These are phyloP conservation scores for Chrysoporthe deuterocubensis DNA, from an alignment of 2,329 filamentous ascomycete species.

Conservation along the genomic window DNA sequence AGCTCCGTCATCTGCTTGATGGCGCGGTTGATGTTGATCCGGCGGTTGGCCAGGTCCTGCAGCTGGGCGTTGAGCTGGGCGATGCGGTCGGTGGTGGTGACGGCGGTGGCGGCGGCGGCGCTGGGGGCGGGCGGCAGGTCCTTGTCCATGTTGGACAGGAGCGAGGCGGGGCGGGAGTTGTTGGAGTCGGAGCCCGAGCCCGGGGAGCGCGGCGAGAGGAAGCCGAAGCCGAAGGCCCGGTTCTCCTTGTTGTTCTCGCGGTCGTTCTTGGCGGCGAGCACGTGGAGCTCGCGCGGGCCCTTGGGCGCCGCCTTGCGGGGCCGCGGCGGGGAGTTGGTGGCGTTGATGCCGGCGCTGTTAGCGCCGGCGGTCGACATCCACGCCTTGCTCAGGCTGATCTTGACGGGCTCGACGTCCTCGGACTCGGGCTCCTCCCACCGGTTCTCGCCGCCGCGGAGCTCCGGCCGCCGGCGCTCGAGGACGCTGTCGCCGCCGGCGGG, in stretches of 20 bases:
- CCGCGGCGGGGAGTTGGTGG: constrained; percentile 20
- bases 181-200: constrained; percentile 8
- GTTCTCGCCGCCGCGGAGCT: constrained; percentile 35
- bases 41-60: constrained; percentile 66
- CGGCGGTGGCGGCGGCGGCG: constrained; percentile 52
- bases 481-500: constrained; percentile 35
- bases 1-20: constrained; percentile 79
- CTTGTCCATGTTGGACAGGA: constrained; percentile 51
- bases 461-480: constrained; percentile 45
- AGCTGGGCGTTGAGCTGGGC: constrained; percentile 69
- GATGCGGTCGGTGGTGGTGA: constrained; percentile 64
- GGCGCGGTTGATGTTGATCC: constrained; percentile 71
- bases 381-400: constrained; percentile 41
- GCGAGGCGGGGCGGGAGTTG: constrained; percentile 37
- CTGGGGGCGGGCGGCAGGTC: constrained; percentile 64
- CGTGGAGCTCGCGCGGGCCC: constrained; percentile 15
- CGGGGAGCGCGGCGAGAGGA: constrained; percentile 8
- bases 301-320: constrained; percentile 9
- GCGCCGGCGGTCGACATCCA: constrained; percentile 38
- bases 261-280: not conserved
- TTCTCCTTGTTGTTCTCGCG: not conserved
- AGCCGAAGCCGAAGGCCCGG: constrained; percentile 13
- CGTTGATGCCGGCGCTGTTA: constrained; percentile 28
- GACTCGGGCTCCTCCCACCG: constrained; percentile 33
- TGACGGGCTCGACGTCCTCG: constrained; percentile 36